Evolutionary conservation across 768 basidiomycete species (phyloP).

Genomic region (Mycena olivaceomarginata): DNA sequence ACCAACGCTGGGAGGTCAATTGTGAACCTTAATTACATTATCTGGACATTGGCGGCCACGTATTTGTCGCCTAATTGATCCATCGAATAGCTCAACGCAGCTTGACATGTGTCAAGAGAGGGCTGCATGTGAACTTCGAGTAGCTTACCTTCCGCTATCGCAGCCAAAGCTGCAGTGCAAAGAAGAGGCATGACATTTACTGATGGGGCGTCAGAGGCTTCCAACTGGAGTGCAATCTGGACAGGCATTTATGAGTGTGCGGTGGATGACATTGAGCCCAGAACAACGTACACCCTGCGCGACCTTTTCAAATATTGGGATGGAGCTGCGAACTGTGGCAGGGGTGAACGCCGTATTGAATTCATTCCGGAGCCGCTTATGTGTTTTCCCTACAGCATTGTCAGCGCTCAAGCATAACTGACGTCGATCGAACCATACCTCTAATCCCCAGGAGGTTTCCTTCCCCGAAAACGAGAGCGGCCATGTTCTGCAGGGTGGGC

Average conservation of each 20-base stretch:
- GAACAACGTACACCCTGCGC: neutral
- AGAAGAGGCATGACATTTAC: neutral
- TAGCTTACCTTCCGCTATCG: neutral
- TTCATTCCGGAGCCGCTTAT: neutral
- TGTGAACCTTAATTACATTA: neutral
- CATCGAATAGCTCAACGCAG: neutral
- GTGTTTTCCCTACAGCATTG: neutral
- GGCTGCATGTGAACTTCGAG: no score
- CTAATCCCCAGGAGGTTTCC: neutral
- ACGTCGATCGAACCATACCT: neutral
- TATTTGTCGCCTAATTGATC: neutral
- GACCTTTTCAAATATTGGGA: neutral
- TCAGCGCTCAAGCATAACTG: neutral
- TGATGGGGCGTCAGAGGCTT: neutral
- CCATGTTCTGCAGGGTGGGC: neutral
- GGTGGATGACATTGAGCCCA: neutral
- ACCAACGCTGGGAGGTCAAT: neutral
- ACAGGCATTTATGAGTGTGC: neutral
- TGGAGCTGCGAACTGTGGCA: neutral
- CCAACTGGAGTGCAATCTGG: neutral
- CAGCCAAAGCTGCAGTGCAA: neutral
- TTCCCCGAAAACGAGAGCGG: neutral
- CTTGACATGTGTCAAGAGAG: neutral
- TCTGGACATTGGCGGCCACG: neutral
- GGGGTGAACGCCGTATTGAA: neutral